A percentile compares a stretch with the other conserved stretches of the same genome.
Conservation (phyloP, 2,329 filamentous ascomycete species). For the Penicillium sp. region DNA sequence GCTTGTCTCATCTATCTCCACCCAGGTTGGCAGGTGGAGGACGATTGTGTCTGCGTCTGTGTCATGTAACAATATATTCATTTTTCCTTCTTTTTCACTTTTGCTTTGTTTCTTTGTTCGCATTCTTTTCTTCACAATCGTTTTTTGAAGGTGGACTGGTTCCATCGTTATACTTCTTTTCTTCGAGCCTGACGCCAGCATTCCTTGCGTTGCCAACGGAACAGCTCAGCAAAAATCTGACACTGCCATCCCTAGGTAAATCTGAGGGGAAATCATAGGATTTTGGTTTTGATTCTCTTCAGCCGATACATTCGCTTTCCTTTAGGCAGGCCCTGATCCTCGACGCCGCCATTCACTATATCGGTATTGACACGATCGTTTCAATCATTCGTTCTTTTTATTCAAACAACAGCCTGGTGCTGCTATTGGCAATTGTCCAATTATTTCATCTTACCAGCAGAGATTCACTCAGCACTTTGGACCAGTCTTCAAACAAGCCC, state of each 20-base stretch:
- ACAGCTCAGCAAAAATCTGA: slow-evolving; percentile 10
- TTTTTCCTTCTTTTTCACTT: slow-evolving; percentile 11
- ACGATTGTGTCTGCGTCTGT: slow-evolving; percentile 4
- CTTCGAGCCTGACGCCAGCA: slow-evolving; percentile 11
- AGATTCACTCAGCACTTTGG: not conserved
- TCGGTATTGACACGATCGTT: not conserved
- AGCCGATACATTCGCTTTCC: slow-evolving; percentile 1
- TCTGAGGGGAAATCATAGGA: not conserved
- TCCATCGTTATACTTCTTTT: slow-evolving; percentile 8
- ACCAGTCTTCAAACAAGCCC: slow-evolving; percentile 25
- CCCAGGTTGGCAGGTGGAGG: slow-evolving; percentile 6
- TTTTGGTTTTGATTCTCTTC: slow-evolving; percentile 4
- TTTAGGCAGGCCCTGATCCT: slow-evolving; percentile 21
- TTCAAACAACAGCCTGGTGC: not conserved
- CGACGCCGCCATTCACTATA: slow-evolving; percentile 4
- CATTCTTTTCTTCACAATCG: slow-evolving; percentile 5
- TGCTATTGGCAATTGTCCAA: not conserved
- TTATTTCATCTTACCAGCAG: not conserved
- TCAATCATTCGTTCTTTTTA: not conserved
- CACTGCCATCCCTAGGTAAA: slow-evolving; percentile 12
- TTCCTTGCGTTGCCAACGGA: slow-evolving; percentile 32
- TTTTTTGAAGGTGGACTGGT: slow-evolving; percentile 16
- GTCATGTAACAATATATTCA: slow-evolving; percentile 1
- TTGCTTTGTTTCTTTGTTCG: not conserved
- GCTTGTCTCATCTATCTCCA: slow-evolving; percentile 19